Conservation (phyloP, 192 early-diverging fungal species). For the Entomortierella lignicola region DNA sequence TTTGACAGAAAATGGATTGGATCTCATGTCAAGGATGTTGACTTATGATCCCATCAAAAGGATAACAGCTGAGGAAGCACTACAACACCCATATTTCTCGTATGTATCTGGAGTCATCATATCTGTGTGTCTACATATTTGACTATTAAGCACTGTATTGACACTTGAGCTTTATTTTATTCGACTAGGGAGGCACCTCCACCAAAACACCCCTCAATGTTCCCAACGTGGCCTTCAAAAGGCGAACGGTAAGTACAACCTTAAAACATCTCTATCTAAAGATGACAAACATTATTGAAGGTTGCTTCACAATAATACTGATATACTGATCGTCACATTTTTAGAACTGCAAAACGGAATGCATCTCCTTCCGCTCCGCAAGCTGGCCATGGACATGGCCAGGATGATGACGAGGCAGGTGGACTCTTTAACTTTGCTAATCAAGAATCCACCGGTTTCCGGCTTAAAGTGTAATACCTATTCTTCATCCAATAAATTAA, state of each 20-base stretch:
- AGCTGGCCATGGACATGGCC: constrained; percentile 62
- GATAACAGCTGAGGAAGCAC: constrained; percentile 91
- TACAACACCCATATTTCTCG: constrained; percentile 92
- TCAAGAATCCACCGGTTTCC: constrained; percentile 68
- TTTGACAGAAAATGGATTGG: constrained; percentile 81
- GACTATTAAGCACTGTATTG: neutral
- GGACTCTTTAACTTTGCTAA: constrained; percentile 63
- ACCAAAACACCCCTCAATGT: constrained; percentile 93
- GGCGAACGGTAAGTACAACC: constrained; percentile 69
- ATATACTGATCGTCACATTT: too few species aligned
- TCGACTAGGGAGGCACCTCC: constrained; percentile 75
- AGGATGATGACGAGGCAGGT: constrained; percentile 59
- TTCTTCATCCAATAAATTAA: neutral
- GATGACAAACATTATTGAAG: too few species aligned
- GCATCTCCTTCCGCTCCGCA: constrained; percentile 71
- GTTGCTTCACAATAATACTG: too few species aligned
- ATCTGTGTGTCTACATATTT: neutral
- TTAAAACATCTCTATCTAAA: too few species aligned
- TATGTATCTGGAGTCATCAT: constrained; percentile 26
- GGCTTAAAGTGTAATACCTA: constrained; percentile 57
- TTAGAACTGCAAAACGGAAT: constrained; percentile 25
- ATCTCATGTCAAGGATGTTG: constrained; percentile 81
- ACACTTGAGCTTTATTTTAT: neutral
- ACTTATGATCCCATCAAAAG: constrained; percentile 86
- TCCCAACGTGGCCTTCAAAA: constrained; percentile 94